Percentiles rank a stretch among this genome's conserved stretches.
phyloP scores from a whole-genome alignment of 495 filamentous ascomycete genomes.

The Neurospora sp. region DNA sequence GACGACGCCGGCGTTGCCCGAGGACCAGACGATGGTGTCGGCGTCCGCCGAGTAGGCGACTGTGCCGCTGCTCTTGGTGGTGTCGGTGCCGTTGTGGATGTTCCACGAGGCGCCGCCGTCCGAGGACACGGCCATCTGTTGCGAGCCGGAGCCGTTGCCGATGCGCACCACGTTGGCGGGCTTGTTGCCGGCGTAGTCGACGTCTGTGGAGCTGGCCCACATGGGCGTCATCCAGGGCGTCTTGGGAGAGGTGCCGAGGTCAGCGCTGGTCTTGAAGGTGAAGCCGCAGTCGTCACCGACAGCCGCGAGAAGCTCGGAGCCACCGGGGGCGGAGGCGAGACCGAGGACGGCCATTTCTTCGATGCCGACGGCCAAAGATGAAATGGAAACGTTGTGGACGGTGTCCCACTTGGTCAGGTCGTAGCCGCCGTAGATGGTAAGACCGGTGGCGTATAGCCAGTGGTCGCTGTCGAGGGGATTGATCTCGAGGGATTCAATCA shows the following conservation, averaged over 20 bases:
- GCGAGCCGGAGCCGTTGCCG: slow-evolving; percentile 35
- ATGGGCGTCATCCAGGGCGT: slow-evolving; percentile 40
- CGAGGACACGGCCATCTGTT: slow-evolving; percentile 31
- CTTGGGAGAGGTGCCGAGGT: slow-evolving; percentile 36
- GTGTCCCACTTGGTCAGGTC: slow-evolving; percentile 43
- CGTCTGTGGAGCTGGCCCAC: slow-evolving; percentile 38
- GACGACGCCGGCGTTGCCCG: slow-evolving; percentile 28
- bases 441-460: slow-evolving; percentile 48
- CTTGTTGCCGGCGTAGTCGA: slow-evolving; percentile 49
- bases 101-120: slow-evolving; percentile 39
- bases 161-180: slow-evolving; percentile 43
- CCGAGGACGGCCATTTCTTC: slow-evolving; percentile 47
- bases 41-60: slow-evolving; percentile 44
- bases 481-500: slow-evolving; percentile 52
- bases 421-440: slow-evolving; percentile 45
- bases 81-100: slow-evolving; percentile 34
- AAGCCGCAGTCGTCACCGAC: slow-evolving; percentile 53
- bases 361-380: slow-evolving; percentile 46
- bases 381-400: slow-evolving; percentile 37
- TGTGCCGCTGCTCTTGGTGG: slow-evolving; percentile 31
- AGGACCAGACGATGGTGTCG: slow-evolving; percentile 41
- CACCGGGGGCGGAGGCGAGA: slow-evolving; percentile 41
- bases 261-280: slow-evolving; percentile 28
- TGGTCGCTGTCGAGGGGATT: slow-evolving; percentile 51
- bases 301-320: slow-evolving; percentile 43